phyloP scores from a whole-genome alignment of 1,139 yeast species.

The Chernovozyma aurita region DNA sequence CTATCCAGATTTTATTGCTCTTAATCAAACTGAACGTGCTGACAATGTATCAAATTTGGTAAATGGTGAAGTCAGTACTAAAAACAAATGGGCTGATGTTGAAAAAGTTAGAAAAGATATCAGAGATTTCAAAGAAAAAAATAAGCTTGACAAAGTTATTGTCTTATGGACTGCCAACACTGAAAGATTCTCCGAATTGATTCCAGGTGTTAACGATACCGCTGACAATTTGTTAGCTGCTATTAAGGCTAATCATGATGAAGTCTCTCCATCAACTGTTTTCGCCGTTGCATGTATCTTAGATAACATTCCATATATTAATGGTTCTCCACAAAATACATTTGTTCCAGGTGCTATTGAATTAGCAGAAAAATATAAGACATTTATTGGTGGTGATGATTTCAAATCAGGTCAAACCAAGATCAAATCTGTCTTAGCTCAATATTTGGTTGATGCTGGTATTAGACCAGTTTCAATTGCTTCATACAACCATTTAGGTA shows the following conservation, averaged over 20 bases:
- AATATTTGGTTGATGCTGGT: slow-evolving; percentile 95
- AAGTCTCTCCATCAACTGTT: slow-evolving; percentile 85
- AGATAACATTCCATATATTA: slow-evolving; percentile 84
- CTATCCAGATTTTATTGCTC: slow-evolving; percentile 95
- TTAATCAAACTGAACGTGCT: slow-evolving; percentile 90
- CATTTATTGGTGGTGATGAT: slow-evolving; percentile 95
- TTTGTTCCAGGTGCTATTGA: slow-evolving; percentile 94
- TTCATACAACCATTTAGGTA: slow-evolving; percentile 93
- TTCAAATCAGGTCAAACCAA: slow-evolving; percentile 97
- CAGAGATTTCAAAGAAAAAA: slow-evolving; percentile 66
- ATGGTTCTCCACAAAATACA: slow-evolving; percentile 97
- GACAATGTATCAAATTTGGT: slow-evolving; percentile 70
- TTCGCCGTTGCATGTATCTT: slow-evolving; percentile 91
- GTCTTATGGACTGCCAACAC: slow-evolving; percentile 98
- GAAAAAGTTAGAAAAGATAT: slow-evolving; percentile 84
- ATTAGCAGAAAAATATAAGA: slow-evolving; percentile 71
- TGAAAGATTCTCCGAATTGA: slow-evolving; percentile 81
- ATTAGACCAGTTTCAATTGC: slow-evolving; percentile 92
- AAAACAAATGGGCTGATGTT: slow-evolving; percentile 85
- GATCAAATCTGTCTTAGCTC: slow-evolving; percentile 91
- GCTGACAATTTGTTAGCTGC: slow-evolving; percentile 73
- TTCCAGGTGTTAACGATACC: slow-evolving; percentile 82
- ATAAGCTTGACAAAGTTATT: slow-evolving; percentile 78
- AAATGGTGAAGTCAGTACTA: slow-evolving; percentile 48
- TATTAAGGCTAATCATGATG: slow-evolving; percentile 74